phyloP scores from a whole-genome alignment of 345 rosid species.

The Firmiana major region DNA sequence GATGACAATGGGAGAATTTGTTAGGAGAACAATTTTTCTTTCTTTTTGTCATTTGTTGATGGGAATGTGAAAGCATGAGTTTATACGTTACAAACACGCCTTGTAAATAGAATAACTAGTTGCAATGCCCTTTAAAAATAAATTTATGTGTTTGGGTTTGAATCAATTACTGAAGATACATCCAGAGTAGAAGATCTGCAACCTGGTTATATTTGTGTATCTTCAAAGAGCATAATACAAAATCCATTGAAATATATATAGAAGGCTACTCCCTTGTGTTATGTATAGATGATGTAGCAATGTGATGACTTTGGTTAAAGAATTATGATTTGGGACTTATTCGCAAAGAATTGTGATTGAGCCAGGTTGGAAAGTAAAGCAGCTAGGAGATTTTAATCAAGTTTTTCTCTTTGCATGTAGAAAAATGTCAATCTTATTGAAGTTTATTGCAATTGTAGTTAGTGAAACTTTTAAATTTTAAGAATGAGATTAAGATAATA shows the following conservation, averaged over 20 bases:
- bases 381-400: background rate
- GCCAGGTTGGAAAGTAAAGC: background rate
- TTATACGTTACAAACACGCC: background rate
- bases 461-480: no score
- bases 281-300: background rate
- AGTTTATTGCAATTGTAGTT: background rate
- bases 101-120: background rate
- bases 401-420: background rate
- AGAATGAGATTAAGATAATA: no score
- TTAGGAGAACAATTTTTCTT: background rate
- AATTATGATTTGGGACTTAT: background rate
- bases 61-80: background rate
- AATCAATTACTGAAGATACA: background rate
- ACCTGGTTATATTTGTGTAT: background rate
- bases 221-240: background rate
- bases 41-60: background rate
- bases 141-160: background rate
- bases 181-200: background rate
- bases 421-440: background rate
- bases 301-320: no score
- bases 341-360: background rate
- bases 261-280: background rate
- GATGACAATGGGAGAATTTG: background rate
- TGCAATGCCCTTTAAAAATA: background rate
- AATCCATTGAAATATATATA: background rate